Base-by-base conservation (phyloP, 306 rosid species). In the Quercus engelmannii region DNA sequence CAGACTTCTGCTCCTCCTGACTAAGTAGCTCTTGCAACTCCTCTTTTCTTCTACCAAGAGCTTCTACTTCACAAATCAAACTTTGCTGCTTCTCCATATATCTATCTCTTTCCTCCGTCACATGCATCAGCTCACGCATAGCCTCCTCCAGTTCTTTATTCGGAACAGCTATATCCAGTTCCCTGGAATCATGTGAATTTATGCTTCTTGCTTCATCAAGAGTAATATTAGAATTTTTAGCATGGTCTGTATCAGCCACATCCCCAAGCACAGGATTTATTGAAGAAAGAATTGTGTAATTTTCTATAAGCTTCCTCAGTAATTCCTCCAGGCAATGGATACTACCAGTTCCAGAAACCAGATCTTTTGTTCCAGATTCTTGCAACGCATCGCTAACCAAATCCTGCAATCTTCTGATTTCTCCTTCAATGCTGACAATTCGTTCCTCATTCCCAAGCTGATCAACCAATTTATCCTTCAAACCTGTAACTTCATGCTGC, bases 1-100 rank as follows among this genome's bases (percentile, higher is more conserved):
- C 90, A 55, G 94, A 89, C 86, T 93, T 95, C 83, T 84, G 98
- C 91, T 91, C 98, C 87, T 93, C 99, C 85, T 87, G 98, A 83
- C 80, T 82, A 76, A 93, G 96, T 79, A 88, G 87, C 73, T 55
- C 89, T 77, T 88, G 91, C 92, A 95, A 88, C 84, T 89, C 93
- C 83, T 85, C 91, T 82, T 61, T 89, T 81, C 79, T 89, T 83
- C 81, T 90, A 58, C 63, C 74, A 25, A 88, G 74, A 85, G 88
- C 83, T 85, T 88, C 92, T 72, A 91, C 86, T 85, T 91, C 95
- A 81, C 58, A 35, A 8, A 83, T 82, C 81, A 93, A 80, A 79
- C 88, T 87, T 71, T 81, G 79, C 73, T 91, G 91, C 82, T 82
- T 87, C 86, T 80, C 93, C 79, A 78, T 61, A 87, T 85, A 83